A percentile compares a stretch with the other conserved stretches of the same genome.
phyloP scores from a whole-genome alignment of 495 filamentous ascomycete species.

The Aspergillus homomorphus region DNA sequence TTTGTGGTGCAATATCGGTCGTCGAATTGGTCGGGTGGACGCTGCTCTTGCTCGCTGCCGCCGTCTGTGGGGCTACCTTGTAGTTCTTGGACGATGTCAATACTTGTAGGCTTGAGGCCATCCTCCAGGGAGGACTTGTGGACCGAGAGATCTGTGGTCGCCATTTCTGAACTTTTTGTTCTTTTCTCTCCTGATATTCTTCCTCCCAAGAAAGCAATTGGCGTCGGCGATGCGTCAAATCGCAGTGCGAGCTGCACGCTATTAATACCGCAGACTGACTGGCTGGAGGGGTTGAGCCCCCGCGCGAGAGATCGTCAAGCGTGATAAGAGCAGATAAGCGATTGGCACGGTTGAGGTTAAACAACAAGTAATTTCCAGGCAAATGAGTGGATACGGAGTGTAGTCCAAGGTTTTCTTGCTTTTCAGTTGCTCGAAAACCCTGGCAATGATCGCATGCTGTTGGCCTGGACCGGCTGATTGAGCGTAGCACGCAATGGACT shows the following conservation, averaged over 20 bases:
- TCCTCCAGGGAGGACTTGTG: background rate
- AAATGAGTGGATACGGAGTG: background rate
- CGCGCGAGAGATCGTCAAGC: background rate
- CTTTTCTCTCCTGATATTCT: background rate
- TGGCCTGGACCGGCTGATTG: background rate
- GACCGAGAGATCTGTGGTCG: background rate
- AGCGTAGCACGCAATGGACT: background rate
- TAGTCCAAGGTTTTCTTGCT: background rate
- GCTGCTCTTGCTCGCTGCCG: slow-evolving; percentile 4
- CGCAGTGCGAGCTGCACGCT: background rate
- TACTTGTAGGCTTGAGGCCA: background rate
- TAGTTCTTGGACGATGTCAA: background rate
- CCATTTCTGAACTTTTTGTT: background rate
- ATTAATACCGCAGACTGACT: background rate
- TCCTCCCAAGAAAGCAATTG: background rate
- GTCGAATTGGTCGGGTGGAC: slow-evolving; percentile 48
- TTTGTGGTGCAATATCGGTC: slow-evolving; percentile 48
- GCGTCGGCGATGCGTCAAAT: background rate
- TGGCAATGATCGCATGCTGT: background rate
- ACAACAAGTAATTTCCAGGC: background rate
- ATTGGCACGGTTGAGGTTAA: background rate
- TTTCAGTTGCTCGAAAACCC: background rate
- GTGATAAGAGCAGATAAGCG: background rate
- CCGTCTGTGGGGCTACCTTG: background rate
- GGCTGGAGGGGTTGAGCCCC: background rate